Percentiles rank a stretch among this genome's conserved stretches.
phyloP scores from a whole-genome alignment of 768 basidiomycete species.

The Termitomyces heimii region DNA sequence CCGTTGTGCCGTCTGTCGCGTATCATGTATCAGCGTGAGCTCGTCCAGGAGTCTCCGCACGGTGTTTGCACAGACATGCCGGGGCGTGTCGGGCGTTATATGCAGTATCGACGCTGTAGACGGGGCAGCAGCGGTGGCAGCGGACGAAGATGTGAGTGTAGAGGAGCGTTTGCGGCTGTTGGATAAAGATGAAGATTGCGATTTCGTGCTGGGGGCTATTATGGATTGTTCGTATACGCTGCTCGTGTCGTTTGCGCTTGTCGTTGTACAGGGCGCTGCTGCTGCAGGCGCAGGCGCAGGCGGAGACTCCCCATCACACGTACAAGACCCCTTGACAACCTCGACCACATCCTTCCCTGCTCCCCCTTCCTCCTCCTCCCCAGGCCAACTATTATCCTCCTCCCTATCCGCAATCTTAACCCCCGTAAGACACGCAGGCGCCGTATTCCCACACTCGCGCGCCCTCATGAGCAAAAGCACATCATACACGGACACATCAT shows the following conservation, averaged over 20 bases:
- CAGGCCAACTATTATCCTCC: slow-evolving; percentile 75
- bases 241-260: not conserved
- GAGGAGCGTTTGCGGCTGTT: slow-evolving; percentile 44
- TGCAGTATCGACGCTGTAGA: slow-evolving; percentile 50
- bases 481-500: slow-evolving; percentile 80
- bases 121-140: slow-evolving; percentile 17
- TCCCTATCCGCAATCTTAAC: slow-evolving; percentile 82
- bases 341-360: slow-evolving; percentile 29
- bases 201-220: slow-evolving; percentile 31
- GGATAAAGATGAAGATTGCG: slow-evolving; percentile 49
- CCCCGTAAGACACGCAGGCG: slow-evolving; percentile 82
- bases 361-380: slow-evolving; percentile 38
- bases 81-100: slow-evolving; percentile 57
- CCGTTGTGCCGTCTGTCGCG: slow-evolving; percentile 59
- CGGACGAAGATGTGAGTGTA: slow-evolving; percentile 21
- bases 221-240: slow-evolving; percentile 19
- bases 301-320: slow-evolving; percentile 30
- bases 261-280: slow-evolving; percentile 1
- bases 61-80: slow-evolving; percentile 71
- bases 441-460: slow-evolving; percentile 64
- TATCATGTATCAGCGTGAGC: slow-evolving; percentile 79
- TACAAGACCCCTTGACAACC: slow-evolving; percentile 41
- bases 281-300: too few species aligned
- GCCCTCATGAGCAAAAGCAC: slow-evolving; percentile 70
- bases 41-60: slow-evolving; percentile 68